Evolutionary conservation across 305 asterid genomes (phyloP).

Genomic region (Lippia alba): DNA sequence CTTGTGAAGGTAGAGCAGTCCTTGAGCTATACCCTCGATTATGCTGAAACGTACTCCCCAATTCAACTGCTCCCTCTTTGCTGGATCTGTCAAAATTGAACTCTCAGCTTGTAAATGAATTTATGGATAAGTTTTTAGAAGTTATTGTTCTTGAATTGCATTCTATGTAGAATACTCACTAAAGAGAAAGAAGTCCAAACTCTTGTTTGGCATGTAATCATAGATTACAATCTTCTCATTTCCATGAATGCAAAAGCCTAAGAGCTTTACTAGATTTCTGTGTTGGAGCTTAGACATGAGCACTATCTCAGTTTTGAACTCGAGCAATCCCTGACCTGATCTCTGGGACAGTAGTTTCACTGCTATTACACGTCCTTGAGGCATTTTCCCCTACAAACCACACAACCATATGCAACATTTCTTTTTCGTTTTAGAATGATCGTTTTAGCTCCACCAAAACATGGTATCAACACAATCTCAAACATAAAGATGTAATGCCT

Average conservation of each 20-base stretch:
- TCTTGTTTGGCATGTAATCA: slow-evolving; percentile 41
- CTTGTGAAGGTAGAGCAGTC: slow-evolving; percentile 40
- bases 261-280: slow-evolving; percentile 44
- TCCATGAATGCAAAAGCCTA: slow-evolving; percentile 44
- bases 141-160: too few relatives aligned
- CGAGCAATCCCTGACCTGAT: slow-evolving; percentile 42
- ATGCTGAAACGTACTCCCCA: slow-evolving; percentile 33
- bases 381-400: slow-evolving; percentile 32
- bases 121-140: too few relatives aligned
- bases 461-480: background rate
- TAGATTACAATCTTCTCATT: slow-evolving; percentile 42
- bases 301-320: slow-evolving; percentile 47
- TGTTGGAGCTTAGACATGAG: slow-evolving; percentile 47
- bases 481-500: background rate
- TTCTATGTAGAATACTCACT: too few relatives aligned
- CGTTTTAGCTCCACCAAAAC: background rate
- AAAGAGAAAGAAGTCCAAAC: slow-evolving; percentile 44
- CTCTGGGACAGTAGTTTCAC: slow-evolving; percentile 39
- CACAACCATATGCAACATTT: background rate
- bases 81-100: slow-evolving; percentile 19
- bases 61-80: slow-evolving; percentile 2
- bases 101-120: too few relatives aligned
- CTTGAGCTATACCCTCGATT: slow-evolving; percentile 37
- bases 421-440: background rate
- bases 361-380: slow-evolving; percentile 46